Evolutionary conservation across 345 rosid species (phyloP).

Genomic region (Eucalyptus sp.): DNA sequence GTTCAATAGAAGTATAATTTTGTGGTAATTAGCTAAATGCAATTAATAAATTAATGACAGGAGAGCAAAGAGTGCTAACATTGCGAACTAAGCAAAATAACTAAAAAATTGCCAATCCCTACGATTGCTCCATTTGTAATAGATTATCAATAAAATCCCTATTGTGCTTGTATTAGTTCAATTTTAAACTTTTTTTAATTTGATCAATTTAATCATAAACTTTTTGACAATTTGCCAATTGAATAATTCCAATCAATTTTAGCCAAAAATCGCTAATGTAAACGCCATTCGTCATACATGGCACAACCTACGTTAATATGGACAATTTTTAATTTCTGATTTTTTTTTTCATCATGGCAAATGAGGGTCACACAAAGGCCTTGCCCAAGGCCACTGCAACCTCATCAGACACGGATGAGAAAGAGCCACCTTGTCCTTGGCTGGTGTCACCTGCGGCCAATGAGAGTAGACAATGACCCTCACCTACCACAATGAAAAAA

Average conservation of each 20-base stretch:
- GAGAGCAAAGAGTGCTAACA: not conserved
- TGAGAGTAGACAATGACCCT: not conserved
- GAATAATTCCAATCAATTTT: rapidly evolving
- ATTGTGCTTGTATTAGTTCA: not conserved
- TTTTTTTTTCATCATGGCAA: not conserved
- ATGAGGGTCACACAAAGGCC: not conserved
- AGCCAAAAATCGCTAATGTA: rapidly evolving
- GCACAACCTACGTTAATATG: rapidly evolving
- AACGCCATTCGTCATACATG: not conserved
- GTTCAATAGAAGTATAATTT: not conserved
- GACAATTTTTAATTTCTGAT: not conserved
- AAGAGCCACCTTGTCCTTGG: rapidly evolving
- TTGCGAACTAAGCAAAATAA: not conserved
- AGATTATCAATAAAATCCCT: not conserved
- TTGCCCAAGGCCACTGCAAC: not conserved
- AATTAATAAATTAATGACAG: not conserved
- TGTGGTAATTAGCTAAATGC: not conserved
- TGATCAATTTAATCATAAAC: rapidly evolving
- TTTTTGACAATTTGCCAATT: rapidly evolving
- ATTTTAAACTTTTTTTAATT: not conserved
- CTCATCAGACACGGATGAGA: rapidly evolving
- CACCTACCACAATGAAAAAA: not conserved
- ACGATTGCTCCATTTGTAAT: not conserved
- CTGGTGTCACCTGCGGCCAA: rapidly evolving
- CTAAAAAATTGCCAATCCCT: not conserved